Conservation (phyloP, 2,329 filamentous ascomycete genomes). For the Penicillium corylophilum region DNA sequence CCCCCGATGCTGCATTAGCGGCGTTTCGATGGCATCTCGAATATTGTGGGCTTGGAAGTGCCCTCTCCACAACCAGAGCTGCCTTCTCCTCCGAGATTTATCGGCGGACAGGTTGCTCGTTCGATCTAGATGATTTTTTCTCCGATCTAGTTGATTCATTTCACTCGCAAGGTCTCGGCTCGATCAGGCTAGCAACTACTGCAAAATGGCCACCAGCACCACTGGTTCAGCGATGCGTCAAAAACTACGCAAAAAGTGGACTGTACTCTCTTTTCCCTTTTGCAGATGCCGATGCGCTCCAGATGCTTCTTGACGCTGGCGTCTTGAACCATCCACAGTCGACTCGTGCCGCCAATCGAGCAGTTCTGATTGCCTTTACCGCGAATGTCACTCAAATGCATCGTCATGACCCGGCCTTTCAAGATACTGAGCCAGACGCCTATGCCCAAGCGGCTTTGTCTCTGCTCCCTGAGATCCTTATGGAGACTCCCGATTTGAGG, state of each 20-base stretch:
- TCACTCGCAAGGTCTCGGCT: background rate
- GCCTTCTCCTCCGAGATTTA: constrained; percentile 17
- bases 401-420: constrained; percentile 20
- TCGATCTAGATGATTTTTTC: constrained; percentile 1
- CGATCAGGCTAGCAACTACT: background rate
- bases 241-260: constrained; percentile 19
- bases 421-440: constrained; percentile 20
- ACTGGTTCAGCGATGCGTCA: constrained; percentile 18
- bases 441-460: constrained; percentile 23
- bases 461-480: constrained; percentile 20
- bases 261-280: constrained; percentile 28
- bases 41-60: constrained; percentile 19
- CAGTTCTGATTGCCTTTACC: constrained; percentile 25
- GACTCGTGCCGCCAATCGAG: constrained; percentile 11
- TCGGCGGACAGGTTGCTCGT: constrained; percentile 13
- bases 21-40: constrained; percentile 23
- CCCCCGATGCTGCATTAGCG: constrained; percentile 17
- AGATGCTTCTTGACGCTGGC: constrained; percentile 14
- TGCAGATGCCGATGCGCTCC: constrained; percentile 17
- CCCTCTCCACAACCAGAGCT: constrained; percentile 17
- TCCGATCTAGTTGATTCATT: background rate
- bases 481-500: constrained; percentile 20
- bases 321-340: constrained; percentile 10
- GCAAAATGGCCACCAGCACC: constrained; percentile 17
- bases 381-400: constrained; percentile 26